Percentiles rank a stretch among this genome's conserved stretches.
Conservation (phyloP, 2,329 filamentous ascomycete genomes). For the Paramyrothecium roridum region DNA sequence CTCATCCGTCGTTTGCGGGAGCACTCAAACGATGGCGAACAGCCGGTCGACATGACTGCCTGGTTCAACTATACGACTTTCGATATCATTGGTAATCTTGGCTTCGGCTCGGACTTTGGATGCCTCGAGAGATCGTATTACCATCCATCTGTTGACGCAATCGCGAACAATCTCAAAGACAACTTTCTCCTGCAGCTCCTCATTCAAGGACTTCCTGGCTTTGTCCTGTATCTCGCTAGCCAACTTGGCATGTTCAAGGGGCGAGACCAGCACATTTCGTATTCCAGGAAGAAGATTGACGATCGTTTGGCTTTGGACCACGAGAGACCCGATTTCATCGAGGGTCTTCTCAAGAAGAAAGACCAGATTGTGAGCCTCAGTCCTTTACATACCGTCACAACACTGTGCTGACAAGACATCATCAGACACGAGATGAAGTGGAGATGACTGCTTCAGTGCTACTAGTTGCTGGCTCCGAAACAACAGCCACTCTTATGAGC, state of each 20-base stretch:
- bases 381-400: neutral
- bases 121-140: conserved; percentile 17
- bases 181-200: neutral
- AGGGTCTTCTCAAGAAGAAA: neutral
- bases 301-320: too few relatives aligned
- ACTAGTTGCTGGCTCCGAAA: conserved; percentile 23
- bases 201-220: neutral
- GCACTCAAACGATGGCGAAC: neutral
- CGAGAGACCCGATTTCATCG: neutral
- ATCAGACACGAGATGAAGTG: neutral
- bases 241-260: neutral
- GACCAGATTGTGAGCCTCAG: neutral
- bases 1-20: neutral
- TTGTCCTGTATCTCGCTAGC: neutral
- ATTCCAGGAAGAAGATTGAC: neutral
- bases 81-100: conserved; percentile 22
- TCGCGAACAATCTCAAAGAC: conserved; percentile 7
- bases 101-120: conserved; percentile 20
- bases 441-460: conserved; percentile 8
- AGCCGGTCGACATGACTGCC: conserved; percentile 12
- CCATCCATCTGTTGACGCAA: conserved; percentile 15
- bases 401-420: neutral
- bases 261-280: neutral
- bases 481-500: conserved; percentile 21
- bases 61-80: conserved; percentile 24